Conservation (phyloP, 2,329 filamentous ascomycete genomes). For the Myriosclerotinia duriaeana region DNA sequence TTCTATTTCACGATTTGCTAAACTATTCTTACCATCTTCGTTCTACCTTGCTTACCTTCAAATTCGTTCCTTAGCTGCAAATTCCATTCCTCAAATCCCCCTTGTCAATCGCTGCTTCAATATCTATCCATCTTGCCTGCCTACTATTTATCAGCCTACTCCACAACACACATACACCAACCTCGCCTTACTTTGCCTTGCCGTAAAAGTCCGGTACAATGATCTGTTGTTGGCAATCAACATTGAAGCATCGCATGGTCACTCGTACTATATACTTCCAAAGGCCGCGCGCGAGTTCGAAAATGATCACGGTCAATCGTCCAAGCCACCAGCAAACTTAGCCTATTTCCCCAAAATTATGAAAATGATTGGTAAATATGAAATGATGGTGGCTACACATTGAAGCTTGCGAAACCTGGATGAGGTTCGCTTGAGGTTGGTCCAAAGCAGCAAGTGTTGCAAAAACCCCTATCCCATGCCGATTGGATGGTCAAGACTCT, state of each 20-base stretch:
- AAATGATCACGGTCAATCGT: not conserved
- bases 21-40: not conserved
- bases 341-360: not conserved
- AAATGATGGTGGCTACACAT: not conserved
- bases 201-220: not conserved
- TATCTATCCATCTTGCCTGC: not conserved
- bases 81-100: slow-evolving; percentile 8
- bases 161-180: not conserved
- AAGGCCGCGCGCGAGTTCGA: not conserved
- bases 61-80: too few relatives aligned
- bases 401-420: slow-evolving; percentile 3
- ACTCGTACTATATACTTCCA: not conserved
- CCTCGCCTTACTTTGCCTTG: not conserved
- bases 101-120: slow-evolving; percentile 19
- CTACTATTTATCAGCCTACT: slow-evolving; percentile 9
- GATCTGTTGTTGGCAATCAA: not conserved
- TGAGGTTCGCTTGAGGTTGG: slow-evolving; percentile 12
- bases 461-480: slow-evolving; percentile 27
- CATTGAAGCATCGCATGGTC: not conserved
- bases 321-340: slow-evolving; percentile 9
- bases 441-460: slow-evolving; percentile 39
- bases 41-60: not conserved
- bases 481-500: slow-evolving; percentile 31
- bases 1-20: not conserved
- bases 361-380: slow-evolving; percentile 7